These are phyloP conservation scores for Claviceps sp. DNA, from an alignment of 2,329 filamentous ascomycete species.

Conservation along the genomic window DNA sequence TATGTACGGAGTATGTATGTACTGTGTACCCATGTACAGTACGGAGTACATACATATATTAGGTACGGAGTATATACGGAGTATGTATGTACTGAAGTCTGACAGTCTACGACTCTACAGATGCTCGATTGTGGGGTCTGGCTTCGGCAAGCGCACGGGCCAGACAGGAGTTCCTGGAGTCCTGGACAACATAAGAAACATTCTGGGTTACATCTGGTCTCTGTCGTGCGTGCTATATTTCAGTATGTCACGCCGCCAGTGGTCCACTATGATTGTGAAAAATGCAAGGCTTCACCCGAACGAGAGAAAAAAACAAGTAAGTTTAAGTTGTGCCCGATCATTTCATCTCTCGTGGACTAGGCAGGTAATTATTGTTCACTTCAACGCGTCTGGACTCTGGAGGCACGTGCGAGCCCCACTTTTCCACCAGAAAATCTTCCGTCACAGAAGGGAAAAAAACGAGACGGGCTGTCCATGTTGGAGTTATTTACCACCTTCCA, in stretches of 20 bases:
- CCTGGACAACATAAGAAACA: neutral
- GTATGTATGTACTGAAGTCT: neutral
- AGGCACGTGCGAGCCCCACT: constrained; percentile 19
- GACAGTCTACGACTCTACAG: too few species aligned
- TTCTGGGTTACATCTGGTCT: neutral
- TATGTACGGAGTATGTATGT: too few species aligned
- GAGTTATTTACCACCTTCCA: constrained; percentile 5
- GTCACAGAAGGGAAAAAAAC: neutral
- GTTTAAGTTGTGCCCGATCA: neutral
- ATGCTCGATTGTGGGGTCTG: neutral
- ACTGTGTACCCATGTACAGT: too few species aligned
- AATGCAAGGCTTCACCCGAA: neutral
- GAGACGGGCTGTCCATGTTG: neutral
- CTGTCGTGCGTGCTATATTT: neutral
- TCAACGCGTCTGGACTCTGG: neutral
- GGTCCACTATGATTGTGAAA: neutral
- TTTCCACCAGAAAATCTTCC: constrained; percentile 13
- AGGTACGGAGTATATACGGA: too few species aligned
- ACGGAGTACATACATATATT: too few species aligned
- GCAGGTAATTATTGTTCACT: neutral
- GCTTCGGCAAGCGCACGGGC: neutral
- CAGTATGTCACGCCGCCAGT: neutral
- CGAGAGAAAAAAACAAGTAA: neutral
- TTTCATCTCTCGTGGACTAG: neutral
- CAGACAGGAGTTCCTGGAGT: neutral